These are phyloP conservation scores for Ophiostoma sp. DNA, from an alignment of 2,329 filamentous ascomycete species.

Conservation along the genomic window DNA sequence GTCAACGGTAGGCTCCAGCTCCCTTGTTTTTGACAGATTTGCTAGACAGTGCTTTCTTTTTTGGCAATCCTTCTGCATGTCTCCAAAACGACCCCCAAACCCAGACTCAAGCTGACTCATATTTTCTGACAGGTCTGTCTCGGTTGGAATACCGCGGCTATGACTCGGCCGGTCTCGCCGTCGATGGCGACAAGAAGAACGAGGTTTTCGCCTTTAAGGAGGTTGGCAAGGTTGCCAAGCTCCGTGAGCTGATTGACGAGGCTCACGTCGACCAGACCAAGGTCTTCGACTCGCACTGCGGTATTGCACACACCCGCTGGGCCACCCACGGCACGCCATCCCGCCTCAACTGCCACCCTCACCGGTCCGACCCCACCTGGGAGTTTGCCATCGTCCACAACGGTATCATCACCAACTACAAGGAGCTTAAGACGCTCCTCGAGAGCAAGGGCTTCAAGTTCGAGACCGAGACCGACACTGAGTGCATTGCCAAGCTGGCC, in stretches of 20 bases:
- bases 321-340: slow-evolving; percentile 96
- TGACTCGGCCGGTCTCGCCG: slow-evolving; percentile 91
- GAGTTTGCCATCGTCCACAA: slow-evolving; percentile 98
- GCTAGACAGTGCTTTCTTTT: not conserved
- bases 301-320: slow-evolving; percentile 98
- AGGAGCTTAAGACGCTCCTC: slow-evolving; percentile 94
- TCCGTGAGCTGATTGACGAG: slow-evolving; percentile 88
- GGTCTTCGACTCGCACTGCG: slow-evolving; percentile 95
- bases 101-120: slow-evolving; percentile 36
- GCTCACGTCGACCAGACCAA: slow-evolving; percentile 82
- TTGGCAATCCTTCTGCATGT: not conserved
- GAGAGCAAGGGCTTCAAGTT: slow-evolving; percentile 95
- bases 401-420: slow-evolving; percentile 99
- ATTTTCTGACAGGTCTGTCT: slow-evolving; percentile 67
- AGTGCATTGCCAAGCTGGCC: slow-evolving; percentile 98
- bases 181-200: slow-evolving; percentile 98
- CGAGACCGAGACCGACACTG: slow-evolving; percentile 98
- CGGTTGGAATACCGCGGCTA: slow-evolving; percentile 98
- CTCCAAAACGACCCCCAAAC: not conserved
- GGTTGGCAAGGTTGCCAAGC: slow-evolving; percentile 97
- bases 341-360: slow-evolving; percentile 94
- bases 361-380: slow-evolving; percentile 93
- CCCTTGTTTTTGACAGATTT: slow-evolving; percentile 22
- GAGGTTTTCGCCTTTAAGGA: slow-evolving; percentile 98
- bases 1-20: slow-evolving; percentile 74